Percentiles rank a stretch among this genome's conserved stretches.
Evolutionary conservation across 2,329 filamentous ascomycete species (phyloP).

Genomic region (Trichoderma simmonsii): DNA sequence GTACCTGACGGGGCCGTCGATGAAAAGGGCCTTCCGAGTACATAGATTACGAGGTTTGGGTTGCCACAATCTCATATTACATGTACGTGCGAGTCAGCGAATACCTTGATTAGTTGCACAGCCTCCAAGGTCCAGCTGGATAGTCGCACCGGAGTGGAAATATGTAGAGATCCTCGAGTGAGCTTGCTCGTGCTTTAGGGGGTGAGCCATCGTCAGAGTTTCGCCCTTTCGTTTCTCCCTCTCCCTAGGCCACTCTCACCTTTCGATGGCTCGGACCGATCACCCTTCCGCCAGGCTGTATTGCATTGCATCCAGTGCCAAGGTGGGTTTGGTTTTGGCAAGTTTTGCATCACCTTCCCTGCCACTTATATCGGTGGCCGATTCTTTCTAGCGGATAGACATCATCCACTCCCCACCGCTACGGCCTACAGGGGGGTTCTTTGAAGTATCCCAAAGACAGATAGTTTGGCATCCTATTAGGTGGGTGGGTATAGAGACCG

Average conservation of each 20-base stretch:
- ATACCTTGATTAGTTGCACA: not conserved
- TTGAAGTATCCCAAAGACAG: not conserved
- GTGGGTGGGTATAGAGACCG: constrained; percentile 6
- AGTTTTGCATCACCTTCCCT: not conserved
- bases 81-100: constrained; percentile 1
- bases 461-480: not conserved
- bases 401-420: not conserved
- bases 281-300: not conserved
- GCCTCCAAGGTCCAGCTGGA: not conserved
- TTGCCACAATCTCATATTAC: not conserved
- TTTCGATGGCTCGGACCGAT: not conserved
- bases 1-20: not conserved
- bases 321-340: constrained; percentile 1
- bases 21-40: not conserved
- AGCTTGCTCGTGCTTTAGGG: not conserved
- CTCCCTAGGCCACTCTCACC: not conserved
- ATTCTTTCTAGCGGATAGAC: not conserved
- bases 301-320: constrained; percentile 8
- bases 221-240: not conserved
- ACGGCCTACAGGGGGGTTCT: not conserved
- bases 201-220: not conserved
- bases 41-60: not conserved
- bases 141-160: not conserved
- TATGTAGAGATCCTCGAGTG: not conserved
- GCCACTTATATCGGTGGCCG: constrained; percentile 3